Base-by-base conservation (phyloP, 306 rosid genomes). In the Citrullus mucosospermus region DNA sequence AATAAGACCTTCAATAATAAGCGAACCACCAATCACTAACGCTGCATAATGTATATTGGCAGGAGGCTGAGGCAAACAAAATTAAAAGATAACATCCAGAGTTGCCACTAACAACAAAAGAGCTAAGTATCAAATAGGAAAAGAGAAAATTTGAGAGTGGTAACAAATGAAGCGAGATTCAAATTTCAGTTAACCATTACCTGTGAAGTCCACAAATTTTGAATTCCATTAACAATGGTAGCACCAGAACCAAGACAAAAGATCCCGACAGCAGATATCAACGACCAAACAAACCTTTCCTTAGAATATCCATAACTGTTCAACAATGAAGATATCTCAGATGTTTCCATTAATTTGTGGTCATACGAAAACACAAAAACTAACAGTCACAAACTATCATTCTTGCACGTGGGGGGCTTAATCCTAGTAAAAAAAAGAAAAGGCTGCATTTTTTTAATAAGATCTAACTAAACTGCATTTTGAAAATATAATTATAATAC, bases 241-340 rank as follows among this genome's bases (percentile, higher is more conserved):
- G 98, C 98, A 51, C 96, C 98, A 55, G 99, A 90, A 87, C 99
- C 99, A 85, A 96, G 91, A 87, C 99, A 96, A 85, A 92, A 92
- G 85, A 96, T 96, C 69, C 98, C 98, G 72, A 92, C 97, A 80
- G 98, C 99, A 65, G 98, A 96, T 87, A 92, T 96, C 89, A 96
- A 91, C 62, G 99, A 96, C 98, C 99, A 96, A 75, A 96, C 98
- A 87, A 96, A 96, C 86, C 99, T 91, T 87, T 96, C 99, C 88
- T 93, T 96, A 78, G 99, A 96, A 79, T 96, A 96, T 75, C 99
- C 99, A 81, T 96, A 96, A 78, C 99, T 96, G 91, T 51, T 80
- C 57, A 78, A 81, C 62, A 83, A 67, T 54, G 79, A 83, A 80
- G 54, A 81, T 12, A 73, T 15, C 80, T 81, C 77, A 34, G 83